phyloP scores from a whole-genome alignment of 257 asterid species.

The Anisodus acutangulus region DNA sequence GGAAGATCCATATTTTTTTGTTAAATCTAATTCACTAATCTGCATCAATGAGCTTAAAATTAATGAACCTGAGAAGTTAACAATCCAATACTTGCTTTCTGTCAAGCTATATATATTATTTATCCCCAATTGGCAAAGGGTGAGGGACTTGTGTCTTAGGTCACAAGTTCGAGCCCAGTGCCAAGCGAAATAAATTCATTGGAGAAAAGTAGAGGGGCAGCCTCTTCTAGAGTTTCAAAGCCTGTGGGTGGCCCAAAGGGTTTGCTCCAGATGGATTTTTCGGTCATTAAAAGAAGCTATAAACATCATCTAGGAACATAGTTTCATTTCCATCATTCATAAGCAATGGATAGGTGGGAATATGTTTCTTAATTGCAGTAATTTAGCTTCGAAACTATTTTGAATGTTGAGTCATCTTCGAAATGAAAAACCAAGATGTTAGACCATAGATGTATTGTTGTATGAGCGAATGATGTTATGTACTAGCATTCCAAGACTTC shows the following conservation, averaged over 20 bases:
- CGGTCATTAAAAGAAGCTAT: neutral
- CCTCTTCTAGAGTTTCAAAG: neutral
- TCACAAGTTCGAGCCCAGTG: neutral
- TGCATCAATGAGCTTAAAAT: neutral
- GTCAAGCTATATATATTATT: neutral
- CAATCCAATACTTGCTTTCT: neutral
- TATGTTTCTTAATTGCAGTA: neutral
- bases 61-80: neutral
- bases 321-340: neutral
- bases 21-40: neutral
- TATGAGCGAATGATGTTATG: neutral
- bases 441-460: neutral
- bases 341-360: neutral
- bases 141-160: constrained; percentile 2
- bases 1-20: neutral
- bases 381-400: neutral
- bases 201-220: neutral
- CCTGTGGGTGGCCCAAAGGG: neutral
- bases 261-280: neutral
- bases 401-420: neutral
- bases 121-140: neutral
- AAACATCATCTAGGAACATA: neutral
- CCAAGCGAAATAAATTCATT: neutral
- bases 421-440: neutral
- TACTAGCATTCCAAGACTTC: neutral